Conservation (phyloP, 75 land plant genomes). For the Pseudotsuga menziesii region DNA sequence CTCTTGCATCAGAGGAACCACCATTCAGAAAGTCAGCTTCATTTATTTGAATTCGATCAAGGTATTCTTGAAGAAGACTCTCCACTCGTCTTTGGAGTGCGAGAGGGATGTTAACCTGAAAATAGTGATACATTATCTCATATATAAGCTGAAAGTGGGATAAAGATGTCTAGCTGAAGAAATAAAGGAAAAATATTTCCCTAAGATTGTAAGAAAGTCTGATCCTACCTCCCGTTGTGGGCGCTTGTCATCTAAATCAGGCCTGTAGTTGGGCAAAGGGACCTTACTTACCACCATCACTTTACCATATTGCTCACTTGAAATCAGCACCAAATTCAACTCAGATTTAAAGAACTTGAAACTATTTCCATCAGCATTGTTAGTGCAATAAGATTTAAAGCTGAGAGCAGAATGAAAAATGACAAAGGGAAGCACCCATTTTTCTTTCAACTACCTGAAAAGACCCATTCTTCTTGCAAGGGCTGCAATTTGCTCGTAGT, state of each 20-base stretch:
- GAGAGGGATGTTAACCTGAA: conserved; percentile 63
- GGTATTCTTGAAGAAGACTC: conserved; percentile 64
- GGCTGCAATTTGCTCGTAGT: conserved; percentile 66
- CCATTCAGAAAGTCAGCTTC: conserved; percentile 18
- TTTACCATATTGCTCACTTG: conserved; percentile 80
- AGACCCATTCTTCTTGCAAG: conserved; percentile 89
- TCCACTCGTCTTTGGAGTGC: conserved; percentile 71
- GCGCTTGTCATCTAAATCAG: conserved; percentile 91
- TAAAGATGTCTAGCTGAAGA: conserved; percentile 1
- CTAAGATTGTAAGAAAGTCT: neutral
- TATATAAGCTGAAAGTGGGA: neutral
- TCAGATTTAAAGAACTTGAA: conserved; percentile 3
- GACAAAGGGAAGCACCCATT: conserved; percentile 1
- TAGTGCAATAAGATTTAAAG: neutral
- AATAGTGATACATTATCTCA: conserved; percentile 1
- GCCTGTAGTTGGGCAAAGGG: conserved; percentile 93
- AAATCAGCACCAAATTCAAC: neutral
- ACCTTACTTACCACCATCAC: conserved; percentile 92
- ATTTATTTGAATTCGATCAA: conserved; percentile 36
- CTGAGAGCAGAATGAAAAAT: neutral
- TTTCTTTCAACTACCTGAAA: conserved; percentile 40
- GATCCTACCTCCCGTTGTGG: conserved; percentile 82
- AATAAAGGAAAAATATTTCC: conserved; percentile 5
- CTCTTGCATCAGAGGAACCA: conserved; percentile 12
- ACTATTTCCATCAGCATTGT: conserved; percentile 7